Percentiles rank a stretch among this genome's conserved stretches.
Conservation (phyloP, 2,329 filamentous ascomycete genomes). For the Cercospora berteroae region DNA sequence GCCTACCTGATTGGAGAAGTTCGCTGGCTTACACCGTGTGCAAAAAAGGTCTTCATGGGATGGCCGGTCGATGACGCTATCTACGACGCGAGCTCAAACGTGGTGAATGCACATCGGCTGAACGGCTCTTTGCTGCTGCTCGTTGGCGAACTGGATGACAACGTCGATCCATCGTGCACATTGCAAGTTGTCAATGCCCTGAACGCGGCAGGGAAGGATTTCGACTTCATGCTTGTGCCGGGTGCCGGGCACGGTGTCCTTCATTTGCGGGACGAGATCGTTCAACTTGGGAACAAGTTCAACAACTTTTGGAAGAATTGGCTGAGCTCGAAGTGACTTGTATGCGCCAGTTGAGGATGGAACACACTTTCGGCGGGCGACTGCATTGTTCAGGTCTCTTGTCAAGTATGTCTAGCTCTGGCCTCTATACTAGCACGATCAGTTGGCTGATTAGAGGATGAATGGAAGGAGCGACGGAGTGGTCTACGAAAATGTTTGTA, state of each 20-base stretch:
- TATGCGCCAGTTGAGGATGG: neutral
- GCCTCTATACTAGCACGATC: neutral
- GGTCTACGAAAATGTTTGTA: neutral
- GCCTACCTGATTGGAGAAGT: neutral
- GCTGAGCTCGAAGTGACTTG: neutral
- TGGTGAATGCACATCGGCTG: slow-evolving; percentile 9
- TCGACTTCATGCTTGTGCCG: slow-evolving; percentile 11
- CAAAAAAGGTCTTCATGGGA: slow-evolving; percentile 9
- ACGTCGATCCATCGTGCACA: slow-evolving; percentile 14
- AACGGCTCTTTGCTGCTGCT: slow-evolving; percentile 9
- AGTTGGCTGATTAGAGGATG: neutral
- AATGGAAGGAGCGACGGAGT: neutral
- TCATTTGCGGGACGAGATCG: neutral
- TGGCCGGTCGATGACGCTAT: slow-evolving; percentile 11
- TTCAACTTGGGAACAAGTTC: slow-evolving; percentile 1
- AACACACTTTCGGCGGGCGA: neutral
- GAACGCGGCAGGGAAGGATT: slow-evolving; percentile 14
- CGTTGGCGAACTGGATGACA: slow-evolving; percentile 13
- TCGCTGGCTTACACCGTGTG: neutral
- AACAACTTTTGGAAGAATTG: slow-evolving; percentile 11
- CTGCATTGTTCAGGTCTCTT: neutral
- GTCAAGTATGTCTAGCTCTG: neutral
- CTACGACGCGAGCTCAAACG: slow-evolving; percentile 9
- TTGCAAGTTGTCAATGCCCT: slow-evolving; percentile 16
- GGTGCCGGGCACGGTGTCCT: slow-evolving; percentile 8